A percentile compares a stretch with the other conserved stretches of the same genome.
These are phyloP conservation scores for Ascochyta rabiei DNA, from an alignment of 2,329 filamentous ascomycete genomes.

Conservation along the genomic window DNA sequence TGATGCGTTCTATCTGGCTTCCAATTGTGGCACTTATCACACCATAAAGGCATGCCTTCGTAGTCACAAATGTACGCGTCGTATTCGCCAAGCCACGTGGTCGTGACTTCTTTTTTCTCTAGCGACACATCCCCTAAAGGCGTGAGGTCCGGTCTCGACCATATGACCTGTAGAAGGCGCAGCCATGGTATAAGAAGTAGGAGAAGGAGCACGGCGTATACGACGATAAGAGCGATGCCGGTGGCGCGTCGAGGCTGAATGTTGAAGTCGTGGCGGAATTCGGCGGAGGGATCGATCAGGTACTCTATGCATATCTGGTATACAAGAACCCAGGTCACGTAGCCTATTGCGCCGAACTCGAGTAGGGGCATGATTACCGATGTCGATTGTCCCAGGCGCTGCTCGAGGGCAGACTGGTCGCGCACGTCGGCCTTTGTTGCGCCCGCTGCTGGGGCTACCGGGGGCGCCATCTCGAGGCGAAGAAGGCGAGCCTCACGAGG, in stretches of 20 bases:
- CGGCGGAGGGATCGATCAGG: conserved; percentile 61
- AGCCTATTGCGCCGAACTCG: conserved; percentile 69
- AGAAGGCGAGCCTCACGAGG: conserved; percentile 6
- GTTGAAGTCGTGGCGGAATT: conserved; percentile 24
- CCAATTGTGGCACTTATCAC: conserved; percentile 80
- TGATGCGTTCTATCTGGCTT: conserved; percentile 90
- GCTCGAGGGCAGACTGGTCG: conserved; percentile 30
- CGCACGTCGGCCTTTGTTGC: conserved; percentile 33
- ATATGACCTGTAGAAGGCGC: conserved; percentile 71
- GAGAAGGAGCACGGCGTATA: conserved; percentile 75
- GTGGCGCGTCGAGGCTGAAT: conserved; percentile 56
- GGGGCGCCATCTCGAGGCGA: conserved; percentile 25
- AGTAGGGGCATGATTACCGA: conserved; percentile 73
- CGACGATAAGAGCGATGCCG: conserved; percentile 71
- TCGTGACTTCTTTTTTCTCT: conserved; percentile 37
- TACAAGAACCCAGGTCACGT: conserved; percentile 74
- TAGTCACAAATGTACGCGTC: conserved; percentile 83
- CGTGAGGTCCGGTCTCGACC: conserved; percentile 74
- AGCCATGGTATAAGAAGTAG: conserved; percentile 71
- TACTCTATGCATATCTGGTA: conserved; percentile 69
- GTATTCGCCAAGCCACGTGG: conserved; percentile 71
- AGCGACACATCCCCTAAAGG: conserved; percentile 59
- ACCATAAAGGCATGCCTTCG: conserved; percentile 84
- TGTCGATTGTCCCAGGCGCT: conserved; percentile 60
- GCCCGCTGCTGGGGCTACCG: conserved; percentile 18